Conservation (phyloP, 139 green algal genomes). For the Chlorella sp. region DNA sequence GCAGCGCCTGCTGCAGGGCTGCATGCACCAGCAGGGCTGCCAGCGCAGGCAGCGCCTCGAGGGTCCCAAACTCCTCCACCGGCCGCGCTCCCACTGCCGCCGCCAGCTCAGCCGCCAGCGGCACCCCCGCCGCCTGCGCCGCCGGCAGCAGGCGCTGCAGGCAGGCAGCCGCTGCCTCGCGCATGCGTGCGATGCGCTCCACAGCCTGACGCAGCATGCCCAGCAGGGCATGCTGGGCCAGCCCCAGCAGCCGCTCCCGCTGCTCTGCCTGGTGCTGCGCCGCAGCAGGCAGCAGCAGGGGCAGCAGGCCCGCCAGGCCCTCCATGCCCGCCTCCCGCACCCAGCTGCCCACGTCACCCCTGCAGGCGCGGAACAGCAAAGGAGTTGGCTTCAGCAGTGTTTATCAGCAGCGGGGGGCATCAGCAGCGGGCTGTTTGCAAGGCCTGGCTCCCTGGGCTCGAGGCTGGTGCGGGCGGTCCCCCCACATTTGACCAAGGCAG, state of each 20-base stretch:
- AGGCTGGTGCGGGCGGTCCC: not conserved
- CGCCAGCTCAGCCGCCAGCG: conserved; percentile 11
- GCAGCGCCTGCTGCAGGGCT: conserved; percentile 40
- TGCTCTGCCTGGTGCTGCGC: not conserved
- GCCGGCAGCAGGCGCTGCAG: conserved; percentile 23
- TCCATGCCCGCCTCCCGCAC: conserved; percentile 90
- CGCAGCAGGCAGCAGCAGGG: conserved; percentile 35
- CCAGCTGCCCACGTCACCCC: conserved; percentile 96
- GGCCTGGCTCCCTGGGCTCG: too few species aligned
- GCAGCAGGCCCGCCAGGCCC: conserved; percentile 44
- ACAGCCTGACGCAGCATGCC: conserved; percentile 78
- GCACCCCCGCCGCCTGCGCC: conserved; percentile 14
- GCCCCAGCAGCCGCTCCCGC: conserved; percentile 4
- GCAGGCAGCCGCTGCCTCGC: conserved; percentile 56
- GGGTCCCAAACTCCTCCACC: conserved; percentile 7
- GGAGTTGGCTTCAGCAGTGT: not conserved
- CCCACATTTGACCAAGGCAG: too few species aligned
- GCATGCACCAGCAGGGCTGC: conserved; percentile 45
- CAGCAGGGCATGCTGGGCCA: conserved; percentile 28
- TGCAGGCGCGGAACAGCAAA: not conserved
- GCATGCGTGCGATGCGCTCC: conserved; percentile 86
- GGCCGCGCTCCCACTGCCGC: not conserved
- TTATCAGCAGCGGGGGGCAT: too few species aligned
- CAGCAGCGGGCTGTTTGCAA: not conserved
- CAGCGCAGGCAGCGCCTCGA: conserved; percentile 55